Conservation (phyloP, 176 grass and related monocot species). For the Rhynchospora tenuis region DNA sequence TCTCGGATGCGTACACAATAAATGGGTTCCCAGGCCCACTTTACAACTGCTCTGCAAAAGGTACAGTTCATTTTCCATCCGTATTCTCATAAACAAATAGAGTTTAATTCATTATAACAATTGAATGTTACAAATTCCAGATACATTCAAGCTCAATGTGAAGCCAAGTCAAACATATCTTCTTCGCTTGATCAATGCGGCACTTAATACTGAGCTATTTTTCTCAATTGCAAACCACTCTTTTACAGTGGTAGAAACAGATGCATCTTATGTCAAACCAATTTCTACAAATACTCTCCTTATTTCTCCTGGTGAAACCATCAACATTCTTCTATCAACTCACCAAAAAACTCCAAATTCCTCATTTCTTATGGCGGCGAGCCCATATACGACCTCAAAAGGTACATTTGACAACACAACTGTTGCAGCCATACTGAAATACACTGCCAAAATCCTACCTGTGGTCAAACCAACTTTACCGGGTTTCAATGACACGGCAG, state of each 20-base stretch:
- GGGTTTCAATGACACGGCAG: conserved; percentile 49
- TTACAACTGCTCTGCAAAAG: conserved; percentile 63
- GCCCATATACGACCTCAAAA: conserved; percentile 44
- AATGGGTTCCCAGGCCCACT: conserved; percentile 62
- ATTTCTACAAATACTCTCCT: conserved; percentile 38
- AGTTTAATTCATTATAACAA: neutral
- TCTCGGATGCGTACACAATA: conserved; percentile 64
- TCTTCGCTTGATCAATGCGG: conserved; percentile 72
- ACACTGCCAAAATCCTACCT: neutral
- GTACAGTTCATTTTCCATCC: neutral
- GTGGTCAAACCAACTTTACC: conserved; percentile 32
- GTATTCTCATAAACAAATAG: neutral
- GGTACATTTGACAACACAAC: conserved; percentile 83
- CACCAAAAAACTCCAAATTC: neutral
- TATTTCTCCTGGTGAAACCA: conserved; percentile 73
- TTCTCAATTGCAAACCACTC: conserved; percentile 76
- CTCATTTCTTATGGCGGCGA: conserved; percentile 50
- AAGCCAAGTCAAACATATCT: conserved; percentile 50
- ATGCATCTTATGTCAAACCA: conserved; percentile 65
- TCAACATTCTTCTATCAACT: conserved; percentile 56
- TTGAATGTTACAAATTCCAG: conserved; percentile 8
- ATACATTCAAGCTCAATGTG: conserved; percentile 67
- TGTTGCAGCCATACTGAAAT: conserved; percentile 41
- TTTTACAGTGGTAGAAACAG: conserved; percentile 66
- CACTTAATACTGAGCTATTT: conserved; percentile 85